Base-by-base conservation (phyloP, 371 early-diverging fungal species). In the Aphelidium insulamus region DNA sequence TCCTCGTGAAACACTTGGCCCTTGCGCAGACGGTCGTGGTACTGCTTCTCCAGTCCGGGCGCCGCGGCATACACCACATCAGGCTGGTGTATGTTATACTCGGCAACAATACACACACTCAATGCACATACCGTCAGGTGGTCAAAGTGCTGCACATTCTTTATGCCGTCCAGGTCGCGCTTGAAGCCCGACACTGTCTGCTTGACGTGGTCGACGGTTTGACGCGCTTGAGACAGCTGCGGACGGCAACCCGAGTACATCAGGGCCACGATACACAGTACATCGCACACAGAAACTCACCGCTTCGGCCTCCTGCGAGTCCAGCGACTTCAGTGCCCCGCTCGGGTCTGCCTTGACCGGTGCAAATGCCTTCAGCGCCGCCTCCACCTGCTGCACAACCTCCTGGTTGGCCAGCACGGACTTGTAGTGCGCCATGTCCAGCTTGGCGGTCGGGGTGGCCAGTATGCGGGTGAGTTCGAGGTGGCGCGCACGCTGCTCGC, bases 141-240 rank as follows among this genome's bases (percentile, higher is more conserved):
- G 42, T 64, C 59, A 27, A 64, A 41, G 32, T 61, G 65, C 12
- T 61, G 46, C 22, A 61, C 65, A 16, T 46, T 54, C 43, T 64
- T 58, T 32, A 64, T 64, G 54, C 59, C 51, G 38, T 39, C 49
- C 24, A 60, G 44, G 22, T 58, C 51, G 21, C 46, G 49, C 34
- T 58, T 47, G 27, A 64, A 44, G 30, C 58, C 61, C 4, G 22
- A 32, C 6, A 64, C 39, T 44, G 60, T 59, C n/a, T 23, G 49
- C 36, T 44, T 38, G 40, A 64, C 46, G 45, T 51, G 51, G 23
- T 26, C 21, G 19, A 43, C 49, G 7, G 65, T 64, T 26, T 43
- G 40, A 38, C 57, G 34, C 26, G 65, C 65, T 9, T 48, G 44
- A 15, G 50, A 45, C 33, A 64, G 41, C 64, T 63, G 10, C 2